Evolutionary conservation across 441 rosid species (phyloP), one percentile per base, ranked within the genome.

Genomic region (Corymbia calophylla): DNA sequence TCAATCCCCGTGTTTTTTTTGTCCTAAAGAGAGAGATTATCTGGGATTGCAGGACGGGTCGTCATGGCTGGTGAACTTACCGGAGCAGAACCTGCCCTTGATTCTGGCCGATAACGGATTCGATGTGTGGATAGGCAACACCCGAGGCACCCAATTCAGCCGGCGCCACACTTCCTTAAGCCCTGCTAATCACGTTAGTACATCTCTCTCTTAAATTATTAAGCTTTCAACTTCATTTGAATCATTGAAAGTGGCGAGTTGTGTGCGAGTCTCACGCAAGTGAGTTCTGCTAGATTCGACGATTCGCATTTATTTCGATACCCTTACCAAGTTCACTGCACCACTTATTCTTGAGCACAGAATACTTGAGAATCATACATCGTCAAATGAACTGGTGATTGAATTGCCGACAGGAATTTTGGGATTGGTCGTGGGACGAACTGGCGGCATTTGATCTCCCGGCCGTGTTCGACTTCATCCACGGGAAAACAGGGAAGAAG

Each of bases 361-460:
- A 31, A 66, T 31, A 17, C 77, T 66, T 66, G 31, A 31, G 84
- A 23, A 23, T 39, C 23, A 17, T 23, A 51, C n/a, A 21, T 39
- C 14, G 53, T 47, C n/a, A 12, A 44, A 23, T 44, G 84, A 44
- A 44, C 29, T 21, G 51, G 51, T 77, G 7, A 77, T 77, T 23
- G n/a, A 77, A 88, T 31, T 48, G 89, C 70, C 3, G 29, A 86
- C 95, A 98, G 99, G 95, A 89, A 39, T 98, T 93, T 82, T 97
- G 99, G 99, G 89, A 97, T 82, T 96, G 99, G 99, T 94, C 99
- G 23, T 97, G 98, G 99, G 99, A 98, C 92, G 99, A 98, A 88
- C 90, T 98, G 12, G 98, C 95, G 58, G 86, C 89, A 44, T 95
- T 53, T 86, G 99, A 98, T 89, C 91, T 96, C 18, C 99, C 99